These are phyloP conservation scores for Mariannaea elegans DNA, from an alignment of 2,329 filamentous ascomycete species.

Conservation along the genomic window DNA sequence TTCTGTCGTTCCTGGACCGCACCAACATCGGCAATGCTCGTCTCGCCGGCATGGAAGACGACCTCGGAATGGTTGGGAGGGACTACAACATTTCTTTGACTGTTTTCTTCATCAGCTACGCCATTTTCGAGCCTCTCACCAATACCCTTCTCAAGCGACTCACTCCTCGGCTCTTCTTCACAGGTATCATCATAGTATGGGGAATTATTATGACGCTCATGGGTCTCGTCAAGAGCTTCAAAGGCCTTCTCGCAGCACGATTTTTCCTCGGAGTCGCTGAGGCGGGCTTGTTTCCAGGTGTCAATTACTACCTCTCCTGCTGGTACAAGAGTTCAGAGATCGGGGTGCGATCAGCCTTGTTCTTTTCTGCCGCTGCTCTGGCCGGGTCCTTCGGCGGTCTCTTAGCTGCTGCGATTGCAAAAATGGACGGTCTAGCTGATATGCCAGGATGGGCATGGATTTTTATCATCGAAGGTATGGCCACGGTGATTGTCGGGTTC, in stretches of 20 bases:
- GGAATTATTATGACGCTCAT: slow-evolving; percentile 56
- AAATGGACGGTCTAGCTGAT: slow-evolving; percentile 69
- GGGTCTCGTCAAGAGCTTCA: slow-evolving; percentile 56
- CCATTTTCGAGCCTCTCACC: slow-evolving; percentile 70
- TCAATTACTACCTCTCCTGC: slow-evolving; percentile 75
- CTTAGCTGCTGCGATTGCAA: slow-evolving; percentile 72
- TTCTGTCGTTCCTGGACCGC: too few species aligned
- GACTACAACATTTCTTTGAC: slow-evolving; percentile 67
- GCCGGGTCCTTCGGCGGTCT: slow-evolving; percentile 79
- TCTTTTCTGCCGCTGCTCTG: slow-evolving; percentile 81
- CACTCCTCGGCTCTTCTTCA: slow-evolving; percentile 69
- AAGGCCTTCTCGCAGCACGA: slow-evolving; percentile 56
- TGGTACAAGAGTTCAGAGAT: slow-evolving; percentile 84
- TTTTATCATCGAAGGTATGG: slow-evolving; percentile 73
- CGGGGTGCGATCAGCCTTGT: slow-evolving; percentile 74
- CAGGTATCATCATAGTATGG: slow-evolving; percentile 71
- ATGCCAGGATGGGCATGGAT: slow-evolving; percentile 68
- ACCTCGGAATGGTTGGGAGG: slow-evolving; percentile 37
- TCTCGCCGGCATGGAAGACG: slow-evolving; percentile 32
- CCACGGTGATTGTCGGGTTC: slow-evolving; percentile 71
- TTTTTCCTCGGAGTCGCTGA: slow-evolving; percentile 73
- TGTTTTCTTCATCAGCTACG: slow-evolving; percentile 78
- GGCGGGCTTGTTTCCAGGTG: slow-evolving; percentile 71
- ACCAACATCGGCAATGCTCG: slow-evolving; percentile 61
- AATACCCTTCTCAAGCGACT: slow-evolving; percentile 72